Evolutionary conservation across 805 yeast genomes (phyloP).

Genomic region (Lipomyces yamanashiensis): DNA sequence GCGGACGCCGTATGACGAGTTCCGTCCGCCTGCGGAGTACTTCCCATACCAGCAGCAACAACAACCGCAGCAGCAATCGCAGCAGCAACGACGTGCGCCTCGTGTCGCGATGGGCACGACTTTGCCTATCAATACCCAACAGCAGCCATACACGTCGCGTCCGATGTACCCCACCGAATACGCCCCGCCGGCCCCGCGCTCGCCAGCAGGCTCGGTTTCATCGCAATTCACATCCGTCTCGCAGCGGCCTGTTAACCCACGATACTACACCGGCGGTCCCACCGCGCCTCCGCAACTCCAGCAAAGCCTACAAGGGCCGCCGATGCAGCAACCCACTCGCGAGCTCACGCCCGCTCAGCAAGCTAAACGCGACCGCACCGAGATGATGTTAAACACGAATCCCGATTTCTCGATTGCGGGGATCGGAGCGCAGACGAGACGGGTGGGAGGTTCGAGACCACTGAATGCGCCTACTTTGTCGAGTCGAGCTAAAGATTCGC

Average conservation of each 20-base stretch:
- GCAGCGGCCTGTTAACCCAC: constrained; percentile 42
- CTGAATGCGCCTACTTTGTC: constrained; percentile 24
- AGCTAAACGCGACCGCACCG: constrained; percentile 41
- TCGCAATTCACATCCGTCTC: constrained; percentile 42
- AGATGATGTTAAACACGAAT: constrained; percentile 52
- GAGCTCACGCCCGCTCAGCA: constrained; percentile 4
- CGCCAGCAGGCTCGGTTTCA: constrained; percentile 45
- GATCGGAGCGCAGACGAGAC: constrained; percentile 7
- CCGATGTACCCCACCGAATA: constrained; percentile 18
- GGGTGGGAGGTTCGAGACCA: constrained; percentile 9
- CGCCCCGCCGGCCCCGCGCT: constrained; percentile 38
- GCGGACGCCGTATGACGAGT: constrained; percentile 20
- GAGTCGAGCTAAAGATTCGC: constrained; percentile 23
- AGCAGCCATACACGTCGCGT: constrained; percentile 18
- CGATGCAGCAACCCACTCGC: background rate
- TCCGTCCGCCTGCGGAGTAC: constrained; percentile 20
- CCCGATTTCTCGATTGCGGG: constrained; percentile 53
- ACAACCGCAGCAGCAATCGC: constrained; percentile 1
- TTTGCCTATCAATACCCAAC: background rate
- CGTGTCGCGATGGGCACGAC: constrained; percentile 11
- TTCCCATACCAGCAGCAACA: constrained; percentile 10
- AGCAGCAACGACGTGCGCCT: constrained; percentile 14
- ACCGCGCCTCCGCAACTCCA: constrained; percentile 2
- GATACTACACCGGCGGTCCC: constrained; percentile 31
- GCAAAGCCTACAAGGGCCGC: constrained; percentile 13